Base-by-base conservation (phyloP, 2,329 filamentous ascomycete species). In the Emydomyces testavorans region DNA sequence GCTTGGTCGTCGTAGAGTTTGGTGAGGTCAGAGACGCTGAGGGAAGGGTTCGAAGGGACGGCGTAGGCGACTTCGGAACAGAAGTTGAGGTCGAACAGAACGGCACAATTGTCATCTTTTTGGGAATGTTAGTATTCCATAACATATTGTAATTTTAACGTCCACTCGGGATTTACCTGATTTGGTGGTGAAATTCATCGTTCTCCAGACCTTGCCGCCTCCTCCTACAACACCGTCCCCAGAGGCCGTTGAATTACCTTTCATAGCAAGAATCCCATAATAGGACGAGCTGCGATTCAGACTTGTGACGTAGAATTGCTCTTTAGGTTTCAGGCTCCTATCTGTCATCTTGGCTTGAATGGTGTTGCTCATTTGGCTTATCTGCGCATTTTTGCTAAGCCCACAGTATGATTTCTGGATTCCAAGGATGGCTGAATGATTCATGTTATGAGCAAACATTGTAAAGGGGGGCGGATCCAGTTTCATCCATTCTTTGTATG, bases 31-130 rank as follows among this genome's bases (percentile, higher is more conserved):
- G 75, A 71, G 42, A 73, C 68, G 56, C 79, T 79, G 46, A 76
- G 71, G 54, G 79, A 80, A 1, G 78, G 73, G 58, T 94, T 94
- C 34, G 83, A 81, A 0, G 92, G 92, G 0, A 95, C 92, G 5
- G 90, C 84, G 61, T 95, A 95, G 43, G 90, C 86, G 40, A 90
- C 83, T 57, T 90, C 79, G 56, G 82, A 77, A 68, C 92, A 98
- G 64, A 96, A 93, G 0, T 80, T 72, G n/a, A 98, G 78, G 60
- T 93, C 82, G 63, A 82, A 89, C 38, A 96, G 74, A 34, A 98
- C 75, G 51, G 83, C 82, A 64, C 92, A 98, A 59, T 89, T 94
- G 51, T 79, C 77, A 50, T 84, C 85, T 79, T 57, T 79, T 57
- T 31, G 28, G n/a, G 34, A 32, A 37, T 2, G 23, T 41, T 34